Evolutionary conservation across 257 asterid genomes (phyloP), one percentile per base, ranked within the genome.

Genomic region (Haberlea rhodopensis): DNA sequence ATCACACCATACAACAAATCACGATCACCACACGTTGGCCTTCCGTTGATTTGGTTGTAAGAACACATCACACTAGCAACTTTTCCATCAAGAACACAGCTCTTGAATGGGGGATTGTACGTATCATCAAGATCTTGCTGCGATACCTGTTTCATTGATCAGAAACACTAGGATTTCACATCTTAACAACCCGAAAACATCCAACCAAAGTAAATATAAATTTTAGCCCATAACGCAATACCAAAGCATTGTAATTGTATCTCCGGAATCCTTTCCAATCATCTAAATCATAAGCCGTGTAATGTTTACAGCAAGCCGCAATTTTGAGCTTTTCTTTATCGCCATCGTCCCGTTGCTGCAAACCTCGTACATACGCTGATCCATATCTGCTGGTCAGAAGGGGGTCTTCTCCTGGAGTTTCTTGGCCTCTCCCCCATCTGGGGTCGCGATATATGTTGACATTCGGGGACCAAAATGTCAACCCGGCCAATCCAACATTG

Each of bases 21-120:
- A 3, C 81, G 75, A 64, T 94, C 97, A 6, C 96, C 99, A 67
- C 99, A 94, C 0, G 94, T 77, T 31, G 99, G 95, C 71, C 73
- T 84, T 66, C 99, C 97, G 45, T 90, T 94, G 10, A 94, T 89
- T 68, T 94, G 82, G 71, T 94, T 94, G 61, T 94, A 90, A 0
- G 99, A 94, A 65, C 99, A 94, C 99, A 94, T 94, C 2, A 94
- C 94, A 60, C 99, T 94, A 2, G 99, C 99, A 1, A 90, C 99
- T 67, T 94, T 90, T 13, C 97, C 99, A 57, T 94, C 97, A 32
- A 86, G 23, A 68, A 94, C 91, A 66, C 99, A 94, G 74, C 95
- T 87, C 86, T 86, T 85, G 80, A 94, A 94, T 4, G 99, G 99
- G 0, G 96, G 96, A 58, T 94, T 88, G 64, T 80, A 90, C 7